These are phyloP conservation scores for Papiliotrema nemorosa DNA, from an alignment of 1,284 basidiomycete genomes.

Conservation along the genomic window DNA sequence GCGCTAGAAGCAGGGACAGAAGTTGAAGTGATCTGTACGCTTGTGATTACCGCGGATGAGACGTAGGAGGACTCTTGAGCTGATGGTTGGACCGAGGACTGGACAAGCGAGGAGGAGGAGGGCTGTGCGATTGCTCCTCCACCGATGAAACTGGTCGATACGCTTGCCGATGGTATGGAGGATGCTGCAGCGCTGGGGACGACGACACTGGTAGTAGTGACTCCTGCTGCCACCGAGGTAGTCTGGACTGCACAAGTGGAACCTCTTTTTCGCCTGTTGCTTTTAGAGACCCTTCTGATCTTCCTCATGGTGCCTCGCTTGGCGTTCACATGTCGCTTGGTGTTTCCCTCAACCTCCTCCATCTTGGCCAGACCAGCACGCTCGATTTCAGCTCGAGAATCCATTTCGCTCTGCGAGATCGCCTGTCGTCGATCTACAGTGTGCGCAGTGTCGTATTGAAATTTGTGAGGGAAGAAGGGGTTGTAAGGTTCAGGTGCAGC, in stretches of 20 bases:
- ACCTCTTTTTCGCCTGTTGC: background rate
- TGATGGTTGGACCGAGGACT: too few relatives aligned
- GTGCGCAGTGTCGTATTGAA: background rate
- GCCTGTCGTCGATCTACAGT: background rate
- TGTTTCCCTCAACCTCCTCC: background rate
- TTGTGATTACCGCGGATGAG: too few relatives aligned
- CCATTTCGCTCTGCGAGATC: background rate
- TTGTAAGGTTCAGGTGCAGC: constrained; percentile 9
- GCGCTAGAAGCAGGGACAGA: background rate
- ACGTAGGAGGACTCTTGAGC: too few relatives aligned
- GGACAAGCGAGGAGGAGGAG: background rate
- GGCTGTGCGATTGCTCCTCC: background rate
- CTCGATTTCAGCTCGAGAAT: constrained; percentile 1
- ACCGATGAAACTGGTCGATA: background rate
- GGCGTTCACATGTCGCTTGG: background rate
- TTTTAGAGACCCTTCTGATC: background rate
- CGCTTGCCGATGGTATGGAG: background rate
- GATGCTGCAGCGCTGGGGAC: background rate
- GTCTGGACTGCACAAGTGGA: background rate
- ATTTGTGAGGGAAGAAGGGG: constrained; percentile 10
- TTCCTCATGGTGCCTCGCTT: background rate
- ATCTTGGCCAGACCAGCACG: background rate
- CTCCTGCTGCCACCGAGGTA: background rate
- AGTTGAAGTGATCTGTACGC: too few relatives aligned
- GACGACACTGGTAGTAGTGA: background rate